Evolutionary conservation across 495 filamentous ascomycete species (phyloP).

Genomic region (Aspergillus saccharolyticus): DNA sequence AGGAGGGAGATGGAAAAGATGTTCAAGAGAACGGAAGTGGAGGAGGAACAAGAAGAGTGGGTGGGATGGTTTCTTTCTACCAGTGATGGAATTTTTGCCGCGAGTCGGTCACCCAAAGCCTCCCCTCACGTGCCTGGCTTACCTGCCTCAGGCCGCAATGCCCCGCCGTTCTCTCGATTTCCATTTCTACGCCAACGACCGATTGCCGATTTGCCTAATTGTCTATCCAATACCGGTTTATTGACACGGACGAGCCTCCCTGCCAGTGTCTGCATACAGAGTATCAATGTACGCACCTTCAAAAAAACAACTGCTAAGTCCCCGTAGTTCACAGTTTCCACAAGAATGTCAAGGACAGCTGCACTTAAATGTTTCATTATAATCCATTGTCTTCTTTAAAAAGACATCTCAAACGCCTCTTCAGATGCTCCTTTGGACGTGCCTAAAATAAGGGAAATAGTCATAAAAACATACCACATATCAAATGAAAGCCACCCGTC

Average conservation of each 20-base stretch:
- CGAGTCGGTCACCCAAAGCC: constrained; percentile 26
- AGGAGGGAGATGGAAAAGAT: constrained; percentile 11
- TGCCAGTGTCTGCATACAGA: too few relatives aligned
- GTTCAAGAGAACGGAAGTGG: constrained; percentile 14
- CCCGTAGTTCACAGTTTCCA: too few relatives aligned
- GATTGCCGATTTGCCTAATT: background rate
- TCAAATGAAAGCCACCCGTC: constrained; percentile 4
- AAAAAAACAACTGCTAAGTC: too few relatives aligned
- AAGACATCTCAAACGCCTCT: constrained; percentile 2
- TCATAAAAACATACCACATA: constrained; percentile 20
- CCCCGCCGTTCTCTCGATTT: constrained; percentile 12
- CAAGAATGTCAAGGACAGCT: too few relatives aligned
- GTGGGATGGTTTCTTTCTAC: constrained; percentile 20
- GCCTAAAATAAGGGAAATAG: constrained; percentile 4
- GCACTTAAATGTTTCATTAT: background rate
- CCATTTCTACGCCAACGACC: background rate
- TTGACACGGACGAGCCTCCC: too few relatives aligned
- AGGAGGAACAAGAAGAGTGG: constrained; percentile 22
- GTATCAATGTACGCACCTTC: too few relatives aligned
- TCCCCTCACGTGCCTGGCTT: constrained; percentile 35
- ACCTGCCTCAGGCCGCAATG: constrained; percentile 24
- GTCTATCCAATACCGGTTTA: too few relatives aligned
- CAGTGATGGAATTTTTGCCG: constrained; percentile 47
- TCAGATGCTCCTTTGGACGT: background rate
- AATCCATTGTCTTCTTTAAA: background rate